Evolutionary conservation across 2,329 filamentous ascomycete genomes (phyloP), one percentile per base, ranked within the genome.

Genomic region (Neonectria magnoliae): DNA sequence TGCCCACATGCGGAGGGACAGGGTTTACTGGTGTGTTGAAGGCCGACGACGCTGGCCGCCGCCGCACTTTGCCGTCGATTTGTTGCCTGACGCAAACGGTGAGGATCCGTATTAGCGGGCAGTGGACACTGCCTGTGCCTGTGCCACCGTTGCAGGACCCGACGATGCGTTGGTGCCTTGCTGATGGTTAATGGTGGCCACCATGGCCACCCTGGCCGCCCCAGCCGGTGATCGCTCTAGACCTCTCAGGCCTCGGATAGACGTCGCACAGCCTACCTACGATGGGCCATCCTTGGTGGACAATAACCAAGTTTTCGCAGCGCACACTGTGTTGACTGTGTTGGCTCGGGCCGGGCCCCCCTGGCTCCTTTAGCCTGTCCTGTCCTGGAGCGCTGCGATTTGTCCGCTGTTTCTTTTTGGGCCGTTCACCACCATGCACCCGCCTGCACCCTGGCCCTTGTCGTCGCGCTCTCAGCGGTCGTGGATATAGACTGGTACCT

Each of bases 341-440:
- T 63, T 63, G 55, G 55, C 48, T 42, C 48, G 7, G 48, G 48
- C n/a, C 41, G 36, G 18, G 54, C 59, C 22, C 47, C 27, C 51
- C 27, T 57, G 50, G 38, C 68, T 63, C 60, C 55, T 70, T 70
- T 62, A 52, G 47, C 18, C 52, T 58, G 58, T 73, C 54, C 66
- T 68, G 25, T 29, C 25, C 25, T 36, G 29, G 41, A 47, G 42
- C 54, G 61, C 52, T 68, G 59, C 58, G 62, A 73, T 73, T 72
- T 67, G 71, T 63, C 62, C 64, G 60, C 59, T 71, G 71, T 72
- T 71, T 72, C 68, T 65, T 53, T 53, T 51, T 54, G 62, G 56
- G 42, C 62, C 60, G 64, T 57, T 36, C 13, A 50, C 54, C 38
- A 58, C 54, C 38, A 58, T 58, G 54, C 55, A 63, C 54, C 54